Conservation (phyloP, 139 green algal genomes). For the Pedinophyceae sp. region DNA sequence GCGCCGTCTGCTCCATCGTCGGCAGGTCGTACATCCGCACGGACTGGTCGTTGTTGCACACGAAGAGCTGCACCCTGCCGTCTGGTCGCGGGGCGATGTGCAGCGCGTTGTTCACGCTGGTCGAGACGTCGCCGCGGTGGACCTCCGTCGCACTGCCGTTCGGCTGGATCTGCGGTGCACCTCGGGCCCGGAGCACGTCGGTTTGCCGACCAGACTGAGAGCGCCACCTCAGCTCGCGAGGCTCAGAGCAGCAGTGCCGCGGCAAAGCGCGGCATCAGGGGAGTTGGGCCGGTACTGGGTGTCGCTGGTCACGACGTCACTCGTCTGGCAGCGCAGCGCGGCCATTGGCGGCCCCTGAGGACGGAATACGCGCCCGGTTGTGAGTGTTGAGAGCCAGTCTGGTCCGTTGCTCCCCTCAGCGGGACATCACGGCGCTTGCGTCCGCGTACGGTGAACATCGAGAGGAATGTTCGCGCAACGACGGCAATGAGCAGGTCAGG, state of each 20-base stretch:
- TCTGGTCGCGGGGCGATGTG: slow-evolving; percentile 14
- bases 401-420: too few relatives aligned
- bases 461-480: too few relatives aligned
- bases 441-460: too few relatives aligned
- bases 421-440: too few relatives aligned
- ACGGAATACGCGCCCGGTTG: too few relatives aligned
- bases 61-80: slow-evolving; percentile 31
- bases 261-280: too few relatives aligned
- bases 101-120: slow-evolving; percentile 40
- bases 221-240: neutral
- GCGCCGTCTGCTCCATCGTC: neutral
- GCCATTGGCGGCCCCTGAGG: too few relatives aligned
- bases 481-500: too few relatives aligned
- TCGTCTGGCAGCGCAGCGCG: too few relatives aligned
- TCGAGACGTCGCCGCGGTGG: slow-evolving; percentile 12
- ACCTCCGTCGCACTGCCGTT: neutral
- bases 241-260: neutral
- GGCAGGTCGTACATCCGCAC: neutral
- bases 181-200: neutral
- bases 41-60: slow-evolving; percentile 56
- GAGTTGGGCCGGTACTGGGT: too few relatives aligned
- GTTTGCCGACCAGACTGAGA: neutral
- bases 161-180: neutral
- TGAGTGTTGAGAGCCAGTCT: too few relatives aligned
- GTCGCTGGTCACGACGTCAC: too few relatives aligned